phyloP scores from a whole-genome alignment of 1,284 basidiomycete genomes.

The Apiotrichum gracile region DNA sequence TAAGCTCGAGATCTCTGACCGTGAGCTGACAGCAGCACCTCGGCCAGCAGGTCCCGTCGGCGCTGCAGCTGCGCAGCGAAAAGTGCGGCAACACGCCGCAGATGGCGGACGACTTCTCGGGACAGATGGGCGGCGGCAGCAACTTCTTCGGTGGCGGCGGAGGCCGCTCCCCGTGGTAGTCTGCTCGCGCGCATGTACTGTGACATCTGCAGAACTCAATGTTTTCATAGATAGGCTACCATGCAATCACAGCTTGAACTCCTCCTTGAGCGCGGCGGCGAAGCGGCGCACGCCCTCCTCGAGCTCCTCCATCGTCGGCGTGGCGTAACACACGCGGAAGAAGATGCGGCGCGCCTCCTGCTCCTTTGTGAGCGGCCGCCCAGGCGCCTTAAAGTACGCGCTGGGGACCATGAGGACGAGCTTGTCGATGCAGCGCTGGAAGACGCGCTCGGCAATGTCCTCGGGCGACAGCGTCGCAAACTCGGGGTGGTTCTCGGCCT shows the following conservation, averaged over 20 bases:
- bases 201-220: too few species aligned
- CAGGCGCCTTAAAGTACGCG: constrained; percentile 31
- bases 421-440: constrained; percentile 25
- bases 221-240: too few species aligned
- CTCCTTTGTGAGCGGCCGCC: constrained; percentile 16
- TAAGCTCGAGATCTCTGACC: constrained; percentile 23
- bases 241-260: neutral
- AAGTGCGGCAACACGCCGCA: neutral
- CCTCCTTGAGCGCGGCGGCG: constrained; percentile 18
- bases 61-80: neutral
- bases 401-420: constrained; percentile 28
- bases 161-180: too few species aligned
- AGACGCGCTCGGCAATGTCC: constrained; percentile 25
- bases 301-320: constrained; percentile 27
- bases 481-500: constrained; percentile 32
- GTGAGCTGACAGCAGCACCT: constrained; percentile 2
- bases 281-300: constrained; percentile 35
- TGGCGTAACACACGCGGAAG: constrained; percentile 30
- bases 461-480: constrained; percentile 17
- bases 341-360: constrained; percentile 29
- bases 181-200: too few species aligned
- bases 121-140: neutral
- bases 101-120: neutral
- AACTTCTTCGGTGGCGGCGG: neutral
- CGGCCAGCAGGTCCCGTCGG: neutral